Evolutionary conservation across 2,329 filamentous ascomycete species (phyloP).

Genomic region (Colletotrichum aenigma): DNA sequence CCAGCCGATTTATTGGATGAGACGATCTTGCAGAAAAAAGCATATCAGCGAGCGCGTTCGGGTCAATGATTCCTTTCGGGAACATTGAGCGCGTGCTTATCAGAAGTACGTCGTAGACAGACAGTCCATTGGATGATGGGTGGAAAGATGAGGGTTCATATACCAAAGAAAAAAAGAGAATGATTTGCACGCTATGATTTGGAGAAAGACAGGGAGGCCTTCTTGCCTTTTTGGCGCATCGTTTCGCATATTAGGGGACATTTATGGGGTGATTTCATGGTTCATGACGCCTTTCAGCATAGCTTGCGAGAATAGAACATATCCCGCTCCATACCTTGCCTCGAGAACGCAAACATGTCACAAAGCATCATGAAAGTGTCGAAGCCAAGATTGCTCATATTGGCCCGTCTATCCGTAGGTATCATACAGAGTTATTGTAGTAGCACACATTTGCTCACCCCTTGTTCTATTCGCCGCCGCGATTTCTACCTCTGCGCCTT

Average conservation of each 20-base stretch:
- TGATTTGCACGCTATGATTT: background rate
- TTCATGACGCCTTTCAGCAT: background rate
- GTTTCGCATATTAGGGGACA: background rate
- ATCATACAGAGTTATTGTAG: conserved; percentile 33
- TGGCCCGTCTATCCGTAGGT: conserved; percentile 32
- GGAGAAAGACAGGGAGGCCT: background rate
- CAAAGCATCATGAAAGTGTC: background rate
- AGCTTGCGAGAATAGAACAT: conserved; percentile 10
- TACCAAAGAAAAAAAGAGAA: background rate
- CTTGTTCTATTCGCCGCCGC: conserved; percentile 5
- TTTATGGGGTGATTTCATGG: background rate
- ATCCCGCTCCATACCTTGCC: background rate
- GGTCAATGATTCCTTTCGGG: background rate
- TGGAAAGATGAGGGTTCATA: background rate
- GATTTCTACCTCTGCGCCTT: conserved; percentile 3
- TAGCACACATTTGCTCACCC: conserved; percentile 26
- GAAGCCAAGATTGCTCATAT: conserved; percentile 16
- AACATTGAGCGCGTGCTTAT: background rate
- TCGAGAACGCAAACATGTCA: background rate
- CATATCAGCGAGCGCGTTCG: background rate
- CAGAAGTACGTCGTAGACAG: background rate
- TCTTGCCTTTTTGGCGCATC: background rate
- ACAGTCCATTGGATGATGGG: background rate
- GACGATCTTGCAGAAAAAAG: background rate
- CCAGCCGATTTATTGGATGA: background rate